Base-by-base conservation (phyloP, 352 stramenopile species). In the Phytophthora crassamura region DNA sequence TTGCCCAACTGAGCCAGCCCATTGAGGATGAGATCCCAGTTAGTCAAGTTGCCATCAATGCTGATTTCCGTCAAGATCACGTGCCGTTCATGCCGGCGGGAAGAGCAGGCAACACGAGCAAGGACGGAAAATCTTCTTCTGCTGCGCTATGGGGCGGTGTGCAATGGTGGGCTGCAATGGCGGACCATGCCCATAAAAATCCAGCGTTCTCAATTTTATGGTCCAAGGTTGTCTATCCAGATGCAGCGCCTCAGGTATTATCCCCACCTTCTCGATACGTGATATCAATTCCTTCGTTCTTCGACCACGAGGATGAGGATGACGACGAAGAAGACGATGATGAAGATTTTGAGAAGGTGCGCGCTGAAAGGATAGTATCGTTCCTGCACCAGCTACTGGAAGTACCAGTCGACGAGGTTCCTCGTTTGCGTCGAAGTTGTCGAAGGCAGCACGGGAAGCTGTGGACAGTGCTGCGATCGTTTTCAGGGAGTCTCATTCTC, bases 401-500 rank as follows among this genome's bases (percentile, higher is more conserved):
- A 8, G 53, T 79, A 5, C 54, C 71, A 2, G 15, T 32, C 16
- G 33, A 66, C 12, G 57, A 80, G 10, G 33, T 69, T 12, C 7
- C 57, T 3, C 41, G 45, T 22, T 70, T 89, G 48, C 69, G 64
- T 30, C 50, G 64, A 40, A 77, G 66, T 6, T 84, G 74, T 42
- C 73, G 82, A 50, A 64, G 45, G 2, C 65, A 81, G 12, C 56
- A 78, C 54, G 78, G 73, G 5, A 90, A 81, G 25, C 64, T 88
- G 41, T 90, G 80, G 78, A 50, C 80, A 16, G 67, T 80, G 8
- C 56, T 89, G 47, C 61, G 56, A 57, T 76, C 76, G 5, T 73
- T 76, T n/a, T 55, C 72, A 5, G 72, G 67, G 1, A 88, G 79
- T 50, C 43, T 89, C 4, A 63, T 91, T 16, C 69, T 90, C 0